Base-by-base conservation (phyloP, 306 rosid species). In the Sicyos edulis region DNA sequence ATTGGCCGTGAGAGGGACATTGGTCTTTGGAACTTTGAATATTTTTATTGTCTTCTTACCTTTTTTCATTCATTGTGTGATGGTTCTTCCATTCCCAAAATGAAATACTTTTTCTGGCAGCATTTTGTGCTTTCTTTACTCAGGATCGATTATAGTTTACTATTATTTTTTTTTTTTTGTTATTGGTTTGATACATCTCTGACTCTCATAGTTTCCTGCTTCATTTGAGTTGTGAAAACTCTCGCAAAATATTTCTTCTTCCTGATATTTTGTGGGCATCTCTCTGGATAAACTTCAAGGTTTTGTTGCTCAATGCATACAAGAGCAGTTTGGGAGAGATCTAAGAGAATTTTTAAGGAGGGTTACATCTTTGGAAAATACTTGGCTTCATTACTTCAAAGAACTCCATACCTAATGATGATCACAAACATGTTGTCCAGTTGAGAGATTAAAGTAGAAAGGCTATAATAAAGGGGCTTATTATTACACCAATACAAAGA, bases 1-100 rank as follows among this genome's bases (percentile, higher is more conserved):
- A 82, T 70, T 79, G 80, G 90, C 96, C 92, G 82, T 89, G 92
- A 81, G 85, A 80, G 88, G 1, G 1, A 82, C 81, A 86, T 78
- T 62, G 0, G 14, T 24, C 26, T 6, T 3, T 50, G 5, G 42
- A 37, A 37, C 42, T 37, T 37, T 37, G 42, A 53, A 34, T 4
- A 1, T 17, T 62, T 34, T 62, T 10, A 19, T 54, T 19, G 59
- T 10, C 26, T 54, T 54, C 26, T 4, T 54, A 19, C 21, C 11
- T 26, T 54, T 54, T 54, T 54, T 9, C 5, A 8, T 54, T 54
- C 26, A 9, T n/a, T 54, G 24, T 2, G 26, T n/a, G 59, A 5
- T 54, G 13, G 13, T 7, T 40, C 45, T 40, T 40, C 45, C 45
- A 6, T 40, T 40, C 45, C 45, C 4, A 57, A 10, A 10, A 10